These are phyloP conservation scores for Albifimbria verrucaria DNA, from an alignment of 2,329 filamentous ascomycete genomes.

Conservation along the genomic window DNA sequence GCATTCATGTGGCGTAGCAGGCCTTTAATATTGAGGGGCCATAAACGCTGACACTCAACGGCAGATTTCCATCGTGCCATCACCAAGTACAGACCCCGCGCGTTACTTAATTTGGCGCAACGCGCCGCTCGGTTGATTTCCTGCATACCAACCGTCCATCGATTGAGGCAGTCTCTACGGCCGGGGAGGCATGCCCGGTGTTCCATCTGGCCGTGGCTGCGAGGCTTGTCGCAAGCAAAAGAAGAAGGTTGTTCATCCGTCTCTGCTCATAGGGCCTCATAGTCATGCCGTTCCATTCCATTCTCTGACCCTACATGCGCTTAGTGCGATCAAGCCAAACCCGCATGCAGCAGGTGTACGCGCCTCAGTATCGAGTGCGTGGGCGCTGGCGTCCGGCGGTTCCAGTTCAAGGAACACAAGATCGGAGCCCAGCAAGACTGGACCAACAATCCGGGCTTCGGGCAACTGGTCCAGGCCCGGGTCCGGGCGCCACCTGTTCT, in stretches of 20 bases:
- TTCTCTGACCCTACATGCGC: conserved; percentile 1
- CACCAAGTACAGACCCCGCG: too few species aligned
- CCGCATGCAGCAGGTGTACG: conserved; percentile 41
- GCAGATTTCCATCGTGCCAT: too few species aligned
- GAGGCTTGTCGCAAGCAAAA: conserved; percentile 49
- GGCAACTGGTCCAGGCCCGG: conserved; percentile 17
- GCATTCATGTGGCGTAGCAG: too few species aligned
- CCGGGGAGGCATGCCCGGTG: conserved; percentile 46
- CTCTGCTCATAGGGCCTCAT: not conserved
- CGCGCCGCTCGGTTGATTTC: too few species aligned
- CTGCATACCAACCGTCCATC: too few species aligned
- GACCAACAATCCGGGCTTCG: conserved; percentile 14
- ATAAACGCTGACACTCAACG: too few species aligned
- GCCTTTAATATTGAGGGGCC: too few species aligned
- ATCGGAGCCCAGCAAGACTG: conserved; percentile 2
- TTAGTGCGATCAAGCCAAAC: conserved; percentile 44
- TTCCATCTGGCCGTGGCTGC: conserved; percentile 47
- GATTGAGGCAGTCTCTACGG: too few species aligned
- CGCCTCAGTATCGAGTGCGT: conserved; percentile 41
- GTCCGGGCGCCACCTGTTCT: not conserved
- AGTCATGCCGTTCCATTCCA: not conserved
- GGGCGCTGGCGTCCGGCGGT: conserved; percentile 43
- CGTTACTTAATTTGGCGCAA: not conserved
- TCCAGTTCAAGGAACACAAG: conserved; percentile 42
- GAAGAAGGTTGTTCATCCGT: conserved; percentile 41